Base-by-base conservation (phyloP, 169 alveolate species). In the Eimeria zaria region DNA sequence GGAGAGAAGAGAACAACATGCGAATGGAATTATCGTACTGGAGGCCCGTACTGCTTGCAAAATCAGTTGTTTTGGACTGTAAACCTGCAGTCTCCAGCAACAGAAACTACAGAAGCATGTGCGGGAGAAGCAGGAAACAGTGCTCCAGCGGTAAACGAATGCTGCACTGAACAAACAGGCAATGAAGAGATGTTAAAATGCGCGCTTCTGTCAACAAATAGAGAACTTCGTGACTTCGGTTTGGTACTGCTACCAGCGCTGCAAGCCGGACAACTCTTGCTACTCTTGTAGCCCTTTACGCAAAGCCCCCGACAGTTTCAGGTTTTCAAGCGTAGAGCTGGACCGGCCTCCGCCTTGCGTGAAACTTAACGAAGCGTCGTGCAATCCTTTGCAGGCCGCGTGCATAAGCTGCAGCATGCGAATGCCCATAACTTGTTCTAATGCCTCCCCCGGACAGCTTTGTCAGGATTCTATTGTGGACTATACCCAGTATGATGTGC, bases 21-120 rank as follows among this genome's bases (percentile, higher is more conserved):
- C 12, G 36, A 36, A 7, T 85, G 81, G 81, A 1, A 41, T 9
- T 7, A 22, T 67, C 91, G 36, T 53, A 51, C 67, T 14, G 74
- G 46, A 33, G 93, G 93, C 48, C 93, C 93, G 8, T 85, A 33
- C 81, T 36, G 51, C 71, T 36, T 27, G 41, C 46, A 85, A 48
- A 7, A 62, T 6, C 93, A 85, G 44, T 58, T 85, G 3, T 85
- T 85, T 36, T 85, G 93, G 93, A 62, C 51, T 22, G 93, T 62
- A 41, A 9, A 0, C 44, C 60, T 85, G 83, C 93, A 60, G 60
- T 48, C 83, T 20, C 81, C 93, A 58, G 81, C 93, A 44, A 83
- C 48, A 41, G 64, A 69, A 36, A 16, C 76, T 48, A 11, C 81
- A 62, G 83, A 69, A 36, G 46, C 91, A 30, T 24, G 5, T 9